Percentiles rank a stretch among this genome's conserved stretches.
phyloP scores from a whole-genome alignment of 345 rosid genomes.

The Citrus sinensis region DNA sequence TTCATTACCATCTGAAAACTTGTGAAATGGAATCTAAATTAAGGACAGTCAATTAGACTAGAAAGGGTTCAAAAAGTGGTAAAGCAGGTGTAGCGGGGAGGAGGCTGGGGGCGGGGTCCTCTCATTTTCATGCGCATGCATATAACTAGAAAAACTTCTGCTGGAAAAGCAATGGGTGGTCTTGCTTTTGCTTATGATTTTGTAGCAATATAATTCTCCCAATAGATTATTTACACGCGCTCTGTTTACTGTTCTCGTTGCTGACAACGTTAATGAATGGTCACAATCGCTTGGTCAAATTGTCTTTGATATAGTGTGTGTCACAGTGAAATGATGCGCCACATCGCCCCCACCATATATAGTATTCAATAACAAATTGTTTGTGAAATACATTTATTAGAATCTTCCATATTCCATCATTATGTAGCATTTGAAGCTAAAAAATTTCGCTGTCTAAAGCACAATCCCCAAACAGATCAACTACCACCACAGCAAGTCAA shows the following conservation, averaged over 20 bases:
- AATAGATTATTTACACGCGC: constrained; percentile 5
- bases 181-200: not conserved
- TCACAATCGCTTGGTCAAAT: constrained; percentile 16
- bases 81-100: no score
- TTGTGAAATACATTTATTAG: constrained; percentile 17
- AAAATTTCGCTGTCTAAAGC: not conserved
- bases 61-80: constrained; percentile 3
- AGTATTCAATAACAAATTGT: constrained; percentile 4
- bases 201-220: not conserved
- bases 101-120: constrained; percentile 22
- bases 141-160: constrained; percentile 21
- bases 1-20: not conserved
- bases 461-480: not conserved
- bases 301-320: constrained; percentile 12
- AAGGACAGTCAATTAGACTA: constrained; percentile 4
- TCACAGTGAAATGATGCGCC: constrained; percentile 19
- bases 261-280: constrained; percentile 16
- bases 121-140: constrained; percentile 20
- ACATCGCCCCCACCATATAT: constrained; percentile 6
- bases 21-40: constrained; percentile 23
- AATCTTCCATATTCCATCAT: constrained; percentile 7
- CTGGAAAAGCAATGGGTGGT: constrained; percentile 9
- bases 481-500: not conserved
- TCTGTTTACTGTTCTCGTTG: not conserved
- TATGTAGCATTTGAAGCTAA: not conserved